These are phyloP conservation scores for Lactifluus pinguis DNA, from an alignment of 768 basidiomycete species.

Conservation along the genomic window DNA sequence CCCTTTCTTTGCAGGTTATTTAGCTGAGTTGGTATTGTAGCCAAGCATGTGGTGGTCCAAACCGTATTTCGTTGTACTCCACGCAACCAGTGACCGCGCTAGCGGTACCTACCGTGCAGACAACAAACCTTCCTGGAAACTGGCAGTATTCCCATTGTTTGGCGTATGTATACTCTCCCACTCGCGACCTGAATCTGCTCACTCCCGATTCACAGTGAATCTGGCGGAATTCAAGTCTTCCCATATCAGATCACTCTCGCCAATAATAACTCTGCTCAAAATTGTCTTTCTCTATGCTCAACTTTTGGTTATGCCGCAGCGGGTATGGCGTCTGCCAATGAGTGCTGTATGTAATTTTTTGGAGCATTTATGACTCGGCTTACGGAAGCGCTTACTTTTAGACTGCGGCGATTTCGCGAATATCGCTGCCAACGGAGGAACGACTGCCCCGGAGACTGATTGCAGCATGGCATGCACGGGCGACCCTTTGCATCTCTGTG, in stretches of 20 bases:
- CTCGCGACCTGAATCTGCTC: background rate
- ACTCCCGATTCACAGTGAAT: slow-evolving; percentile 35
- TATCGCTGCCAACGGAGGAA: slow-evolving; percentile 31
- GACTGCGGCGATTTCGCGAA: slow-evolving; percentile 65
- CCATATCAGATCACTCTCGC: slow-evolving; percentile 50
- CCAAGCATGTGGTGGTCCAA: slow-evolving; percentile 65
- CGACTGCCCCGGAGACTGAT: slow-evolving; percentile 28
- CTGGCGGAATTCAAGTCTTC: slow-evolving; percentile 38
- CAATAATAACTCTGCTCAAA: slow-evolving; percentile 53
- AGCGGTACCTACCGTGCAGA: slow-evolving; percentile 50
- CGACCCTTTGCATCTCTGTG: slow-evolving; percentile 62
- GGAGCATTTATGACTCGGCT: background rate
- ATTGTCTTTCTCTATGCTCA: slow-evolving; percentile 61
- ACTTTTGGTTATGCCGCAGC: slow-evolving; percentile 64
- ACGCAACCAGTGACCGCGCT: slow-evolving; percentile 40
- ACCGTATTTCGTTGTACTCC: slow-evolving; percentile 59
- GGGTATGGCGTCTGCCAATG: slow-evolving; percentile 59
- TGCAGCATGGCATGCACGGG: slow-evolving; percentile 54
- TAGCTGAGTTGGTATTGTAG: slow-evolving; percentile 26
- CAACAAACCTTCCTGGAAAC: slow-evolving; percentile 49
- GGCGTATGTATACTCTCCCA: slow-evolving; percentile 31
- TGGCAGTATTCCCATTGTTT: slow-evolving; percentile 65
- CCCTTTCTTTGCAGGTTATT: slow-evolving; percentile 16
- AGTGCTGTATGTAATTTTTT: slow-evolving; percentile 54
- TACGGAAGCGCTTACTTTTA: slow-evolving; percentile 22